These are phyloP conservation scores for Bertia moriformis DNA, from an alignment of 2,329 filamentous ascomycete genomes.

Conservation along the genomic window DNA sequence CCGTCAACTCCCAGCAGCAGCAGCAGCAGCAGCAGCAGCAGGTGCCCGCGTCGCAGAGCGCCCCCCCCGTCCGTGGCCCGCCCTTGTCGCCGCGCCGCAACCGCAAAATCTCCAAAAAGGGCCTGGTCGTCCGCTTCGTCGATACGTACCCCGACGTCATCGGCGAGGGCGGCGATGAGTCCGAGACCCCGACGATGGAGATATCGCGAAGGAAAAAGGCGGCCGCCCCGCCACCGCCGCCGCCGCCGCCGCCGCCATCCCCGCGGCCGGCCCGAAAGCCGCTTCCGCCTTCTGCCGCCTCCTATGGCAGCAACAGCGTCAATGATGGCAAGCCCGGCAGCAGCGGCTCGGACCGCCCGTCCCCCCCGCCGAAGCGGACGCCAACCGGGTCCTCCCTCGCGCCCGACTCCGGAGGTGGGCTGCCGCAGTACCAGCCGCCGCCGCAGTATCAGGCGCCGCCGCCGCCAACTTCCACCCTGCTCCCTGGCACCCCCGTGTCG, in stretches of 20 bases:
- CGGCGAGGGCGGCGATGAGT: slow-evolving; percentile 82
- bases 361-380: background rate
- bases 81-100: slow-evolving; percentile 16
- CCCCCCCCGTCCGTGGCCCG: slow-evolving; percentile 12
- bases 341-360: no score
- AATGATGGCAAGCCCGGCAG: background rate
- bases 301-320: background rate
- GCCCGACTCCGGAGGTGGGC: no score
- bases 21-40: slow-evolving; percentile 5
- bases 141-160: slow-evolving; percentile 66
- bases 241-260: slow-evolving; percentile 10
- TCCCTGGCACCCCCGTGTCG: slow-evolving; percentile 12
- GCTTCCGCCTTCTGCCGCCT: background rate
- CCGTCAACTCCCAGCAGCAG: background rate
- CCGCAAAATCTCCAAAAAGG: slow-evolving; percentile 38
- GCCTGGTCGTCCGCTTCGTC: slow-evolving; percentile 60
- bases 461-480: slow-evolving; percentile 5
- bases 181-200: slow-evolving; percentile 55
- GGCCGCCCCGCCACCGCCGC: slow-evolving; percentile 14
- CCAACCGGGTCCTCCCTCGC: no score
- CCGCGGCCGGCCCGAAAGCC: slow-evolving; percentile 6
- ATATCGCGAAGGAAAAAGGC: slow-evolving; percentile 45
- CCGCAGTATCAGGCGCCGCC: no score
- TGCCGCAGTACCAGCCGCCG: no score
- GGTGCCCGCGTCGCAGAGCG: slow-evolving; percentile 15